Evolutionary conservation across 176 grass and related monocot species (phyloP).

Genomic region (Aegilops sharonensis): DNA sequence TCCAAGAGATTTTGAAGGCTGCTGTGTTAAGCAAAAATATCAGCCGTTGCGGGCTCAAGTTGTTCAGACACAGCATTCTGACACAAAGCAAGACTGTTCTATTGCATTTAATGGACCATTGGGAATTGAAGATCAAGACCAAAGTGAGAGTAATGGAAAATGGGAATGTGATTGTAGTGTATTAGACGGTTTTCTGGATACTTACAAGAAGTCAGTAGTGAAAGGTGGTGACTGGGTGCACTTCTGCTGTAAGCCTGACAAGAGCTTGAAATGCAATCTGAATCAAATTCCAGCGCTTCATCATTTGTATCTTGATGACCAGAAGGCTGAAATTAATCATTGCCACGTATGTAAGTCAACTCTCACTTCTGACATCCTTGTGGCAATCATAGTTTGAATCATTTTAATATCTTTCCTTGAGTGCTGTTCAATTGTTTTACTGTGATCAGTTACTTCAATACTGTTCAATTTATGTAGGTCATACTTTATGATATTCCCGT

Average conservation of each 20-base stretch:
- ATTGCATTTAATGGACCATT: slow-evolving; percentile 8
- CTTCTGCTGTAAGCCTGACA: slow-evolving; percentile 40
- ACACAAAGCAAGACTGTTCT: slow-evolving; percentile 24
- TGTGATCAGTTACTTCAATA: slow-evolving; percentile 28
- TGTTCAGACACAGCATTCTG: slow-evolving; percentile 25
- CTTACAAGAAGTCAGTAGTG: slow-evolving; percentile 46
- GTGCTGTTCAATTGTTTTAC: neutral
- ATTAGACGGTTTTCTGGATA: slow-evolving; percentile 55
- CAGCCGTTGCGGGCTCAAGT: neutral
- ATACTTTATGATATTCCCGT: slow-evolving; percentile 77
- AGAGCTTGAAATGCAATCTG: slow-evolving; percentile 29
- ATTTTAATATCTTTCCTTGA: neutral
- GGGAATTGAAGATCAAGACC: slow-evolving; percentile 20
- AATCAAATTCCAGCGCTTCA: slow-evolving; percentile 51
- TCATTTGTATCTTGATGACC: slow-evolving; percentile 52
- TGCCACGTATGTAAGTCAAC: slow-evolving; percentile 94
- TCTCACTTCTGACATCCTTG: slow-evolving; percentile 26
- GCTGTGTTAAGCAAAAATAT: slow-evolving; percentile 30
- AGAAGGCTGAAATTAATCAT: slow-evolving; percentile 51
- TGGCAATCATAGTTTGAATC: neutral
- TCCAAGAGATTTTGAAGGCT: slow-evolving; percentile 25
- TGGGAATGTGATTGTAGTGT: slow-evolving; percentile 34
- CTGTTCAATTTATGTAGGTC: slow-evolving; percentile 55
- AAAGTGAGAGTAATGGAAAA: slow-evolving; percentile 21
- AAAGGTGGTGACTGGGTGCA: slow-evolving; percentile 63